Base-by-base conservation (phyloP, 1,284 basidiomycete species). In the Ustilago vetiveriae region DNA sequence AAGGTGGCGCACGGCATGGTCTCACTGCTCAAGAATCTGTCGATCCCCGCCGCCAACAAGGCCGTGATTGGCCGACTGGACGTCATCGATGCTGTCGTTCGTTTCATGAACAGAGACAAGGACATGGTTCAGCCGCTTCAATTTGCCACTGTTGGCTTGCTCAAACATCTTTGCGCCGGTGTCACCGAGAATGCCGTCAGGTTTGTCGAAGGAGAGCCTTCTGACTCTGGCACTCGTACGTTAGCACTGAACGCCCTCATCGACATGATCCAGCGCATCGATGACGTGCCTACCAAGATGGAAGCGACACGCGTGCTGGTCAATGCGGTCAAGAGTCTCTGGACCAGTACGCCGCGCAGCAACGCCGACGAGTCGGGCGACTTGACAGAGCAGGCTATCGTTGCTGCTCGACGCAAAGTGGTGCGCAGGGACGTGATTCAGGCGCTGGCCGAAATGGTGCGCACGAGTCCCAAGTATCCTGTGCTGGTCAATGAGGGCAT, bases 401-500 rank as follows among this genome's bases (percentile, higher is more conserved):
- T 43, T 5, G 27, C 45, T 9, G 50, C 58, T 10, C 49, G 52
- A 21, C 42, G 36, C 21, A 53, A 66, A 14, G 21, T 72, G 35
- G 45, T 62, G 37, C 49, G 55, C 11, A 51, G 45, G 42, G 47
- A 59, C 14, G 72, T 76, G 19, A 46, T 71, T 6, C 55, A 65
- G 6, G 87, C 88, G 11, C 85, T 97, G 23, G 87, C 88, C 1
- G 88, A 87, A 60, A 87, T 96, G 71, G 85, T 95, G 21, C 87
- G 88, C 16, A 86, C 89, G 63, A 92, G 91, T 74, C 87, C 86
- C 66, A 89, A 89, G 79, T 92, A 92, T 77, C 90, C 91, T 0
- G 85, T 93, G 40, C 85, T 98, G 27, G 86, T 96, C 60, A 95
- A 94, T 76, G 95, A 98, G 82, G 92, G 90, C 0, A 85, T 96